A percentile compares a stretch with the other conserved stretches of the same genome.
These are phyloP conservation scores for Rosa lucieae DNA, from an alignment of 306 rosid genomes.

Conservation along the genomic window DNA sequence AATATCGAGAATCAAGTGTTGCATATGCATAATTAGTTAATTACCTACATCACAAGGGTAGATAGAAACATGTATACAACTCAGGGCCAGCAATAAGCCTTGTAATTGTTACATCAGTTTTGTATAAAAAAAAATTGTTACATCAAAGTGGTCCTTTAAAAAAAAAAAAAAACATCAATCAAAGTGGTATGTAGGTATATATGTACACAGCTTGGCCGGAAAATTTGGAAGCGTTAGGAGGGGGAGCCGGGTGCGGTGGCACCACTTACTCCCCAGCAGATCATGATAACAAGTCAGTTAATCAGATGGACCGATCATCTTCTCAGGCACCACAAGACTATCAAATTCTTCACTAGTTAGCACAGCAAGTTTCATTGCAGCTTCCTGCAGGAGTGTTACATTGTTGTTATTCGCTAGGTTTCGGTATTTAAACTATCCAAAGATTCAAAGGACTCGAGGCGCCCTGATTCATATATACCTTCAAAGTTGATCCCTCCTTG, in stretches of 20 bases:
- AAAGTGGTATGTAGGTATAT: not conserved
- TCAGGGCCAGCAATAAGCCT: not conserved
- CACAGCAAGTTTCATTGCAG: constrained; percentile 87
- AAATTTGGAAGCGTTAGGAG: not conserved
- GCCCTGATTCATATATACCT: constrained; percentile 43
- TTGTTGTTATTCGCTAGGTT: not conserved
- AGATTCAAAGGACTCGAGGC: not conserved
- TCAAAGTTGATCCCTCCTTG: constrained; percentile 88
- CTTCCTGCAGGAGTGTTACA: constrained; percentile 60
- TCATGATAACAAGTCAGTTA: constrained; percentile 26
- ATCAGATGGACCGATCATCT: constrained; percentile 92
- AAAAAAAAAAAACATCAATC: too few relatives aligned
- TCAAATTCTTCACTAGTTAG: constrained; percentile 78
- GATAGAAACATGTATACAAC: not conserved
- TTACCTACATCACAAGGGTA: not conserved
- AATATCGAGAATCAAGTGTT: too few relatives aligned
- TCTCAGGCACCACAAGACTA: constrained; percentile 87
- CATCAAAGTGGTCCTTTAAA: too few relatives aligned
- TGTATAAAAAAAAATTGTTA: too few relatives aligned
- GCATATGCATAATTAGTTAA: not conserved
- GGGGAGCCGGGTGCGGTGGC: not conserved
- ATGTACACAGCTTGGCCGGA: not conserved
- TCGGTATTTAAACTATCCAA: constrained; percentile 10
- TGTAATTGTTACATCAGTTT: not conserved
- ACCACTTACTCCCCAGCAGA: not conserved